phyloP scores from a whole-genome alignment of 2,329 filamentous ascomycete genomes.

The Penicillium expansum region DNA sequence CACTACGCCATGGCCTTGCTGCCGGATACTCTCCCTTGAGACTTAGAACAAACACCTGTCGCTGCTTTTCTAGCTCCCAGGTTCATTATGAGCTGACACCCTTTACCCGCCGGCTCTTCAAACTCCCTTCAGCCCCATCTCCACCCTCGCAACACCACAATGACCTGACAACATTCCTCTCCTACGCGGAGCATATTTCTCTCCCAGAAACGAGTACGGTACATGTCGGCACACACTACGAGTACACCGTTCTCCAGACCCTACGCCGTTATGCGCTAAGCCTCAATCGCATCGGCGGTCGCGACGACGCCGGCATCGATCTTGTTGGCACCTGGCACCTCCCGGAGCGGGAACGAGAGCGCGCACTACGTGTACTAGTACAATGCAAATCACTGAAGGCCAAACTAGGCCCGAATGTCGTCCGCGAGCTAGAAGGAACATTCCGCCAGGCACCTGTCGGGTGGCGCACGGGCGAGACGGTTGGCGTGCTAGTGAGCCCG shows the following conservation, averaged over 20 bases:
- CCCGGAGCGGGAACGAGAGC: conserved; percentile 30
- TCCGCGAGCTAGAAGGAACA: conserved; percentile 59
- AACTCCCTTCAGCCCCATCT: conserved; percentile 35
- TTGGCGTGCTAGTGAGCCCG: conserved; percentile 70
- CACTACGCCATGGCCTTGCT: conserved; percentile 14
- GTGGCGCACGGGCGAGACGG: conserved; percentile 63
- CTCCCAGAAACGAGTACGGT: conserved; percentile 40
- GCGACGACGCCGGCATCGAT: conserved; percentile 48
- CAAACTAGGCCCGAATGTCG: conserved; percentile 45
- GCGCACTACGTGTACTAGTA: conserved; percentile 43
- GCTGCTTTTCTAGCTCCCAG: conserved; percentile 15
- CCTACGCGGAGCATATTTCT: conserved; percentile 38
- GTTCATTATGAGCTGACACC: conserved; percentile 20
- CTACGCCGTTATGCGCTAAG: conserved; percentile 42
- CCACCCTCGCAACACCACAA: conserved; percentile 37
- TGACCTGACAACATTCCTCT: conserved; percentile 41
- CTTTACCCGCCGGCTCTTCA: conserved; percentile 37
- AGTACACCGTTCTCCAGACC: conserved; percentile 44
- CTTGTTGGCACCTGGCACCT: conserved; percentile 48
- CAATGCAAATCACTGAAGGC: conserved; percentile 48
- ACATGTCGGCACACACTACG: conserved; percentile 48
- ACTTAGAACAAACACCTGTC: not conserved
- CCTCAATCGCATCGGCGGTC: conserved; percentile 46
- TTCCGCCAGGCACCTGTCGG: conserved; percentile 70
- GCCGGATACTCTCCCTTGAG: conserved; percentile 2